Base-by-base conservation (phyloP, 1,139 yeast genomes). In the Blastobotrys illinoisensis region DNA sequence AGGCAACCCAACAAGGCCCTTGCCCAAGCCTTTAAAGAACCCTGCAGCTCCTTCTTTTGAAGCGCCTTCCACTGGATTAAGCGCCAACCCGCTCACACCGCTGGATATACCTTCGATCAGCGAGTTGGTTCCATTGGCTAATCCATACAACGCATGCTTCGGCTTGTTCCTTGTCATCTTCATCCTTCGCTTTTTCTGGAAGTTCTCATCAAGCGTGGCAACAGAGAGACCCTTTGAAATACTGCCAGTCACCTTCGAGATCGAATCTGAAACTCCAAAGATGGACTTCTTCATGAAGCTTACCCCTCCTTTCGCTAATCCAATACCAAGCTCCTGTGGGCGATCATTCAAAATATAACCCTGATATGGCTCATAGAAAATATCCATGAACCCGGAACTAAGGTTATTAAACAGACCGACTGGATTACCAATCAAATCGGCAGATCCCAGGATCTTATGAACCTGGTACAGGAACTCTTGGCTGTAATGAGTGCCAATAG, bases 321-420 rank as follows among this genome's bases (percentile, higher is more conserved):
- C 96, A 58, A 93, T 88, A 40, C 99, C 99, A 50, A 95, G 74
- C 64, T 95, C 99, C 67, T 89, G 96, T 0, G 99, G 99, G 45
- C 97, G 76, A 70, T 95, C 99, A 61, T 88, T 91, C 79, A 93
- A 81, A 53, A 93, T 82, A 63, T 89, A 88, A 0, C 99, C 99
- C 67, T 90, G 95, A 65, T 93, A 95, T 1, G 99, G 99, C 66
- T 93, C 99, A 67, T 95, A 95, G 68, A 95, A 95, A 45, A 93
- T 86, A 70, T 95, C 99, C 79, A 90, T 81, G 9, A 93, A 95
- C 51, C 99, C 99, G 0, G 97, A 89, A 56, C 96, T 86, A 56
- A 95, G 75, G 62, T 91, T 90, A 66, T 89, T 95, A 73, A 93
- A 95, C 57, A 95, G 74, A 1, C 99, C 99, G 40, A 95, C 98